Evolutionary conservation across 257 asterid genomes (phyloP), one percentile per base, ranked within the genome.

Genomic region (Fraxinus quadrangulata): DNA sequence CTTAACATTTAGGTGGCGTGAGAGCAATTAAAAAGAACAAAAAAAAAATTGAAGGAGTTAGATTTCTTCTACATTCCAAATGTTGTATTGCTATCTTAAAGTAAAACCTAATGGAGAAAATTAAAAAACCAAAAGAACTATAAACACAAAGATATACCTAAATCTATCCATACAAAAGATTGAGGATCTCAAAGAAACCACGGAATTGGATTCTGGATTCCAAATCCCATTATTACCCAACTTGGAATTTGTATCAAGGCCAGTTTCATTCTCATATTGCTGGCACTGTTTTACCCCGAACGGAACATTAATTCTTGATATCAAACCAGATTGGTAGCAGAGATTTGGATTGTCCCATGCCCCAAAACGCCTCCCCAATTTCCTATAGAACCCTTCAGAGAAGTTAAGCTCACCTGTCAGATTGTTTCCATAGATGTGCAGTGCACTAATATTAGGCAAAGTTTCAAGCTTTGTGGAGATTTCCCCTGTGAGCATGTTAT

Each of bases 311-410:
- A 70, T 73, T 30, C 80, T 59, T 54, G 90, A 56, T 59, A 67
- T 71, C 65, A 74, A 78, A 70, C 83, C 88, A 51, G 13, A 4
- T 33, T 86, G 83, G 75, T 86, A 89, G 79, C 99, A 96, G 10
- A 96, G 85, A 82, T 90, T 88, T 49, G 96, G 90, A 80, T 96
- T 96, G 21, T 85, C 87, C 98, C 97, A 96, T 24, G 90, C 97
- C 82, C 97, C 92, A 75, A 96, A 96, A 16, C 97, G 76, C 77
- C 97, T 85, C 28, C 97, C 96, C 96, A 93, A 80, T 83, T 82
- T 90, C 40, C 85, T 88, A 73, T 86, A 95, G 81, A 93, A 93
- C 84, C 21, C 12, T 61, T 81, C 83, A 17, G 94, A 76, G 85
- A 96, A 96, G 70, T 84, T 77, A 61, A 96, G 94, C 83, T 86